Conservation (phyloP, 192 early-diverging fungal genomes). For the Podila epigama region DNA sequence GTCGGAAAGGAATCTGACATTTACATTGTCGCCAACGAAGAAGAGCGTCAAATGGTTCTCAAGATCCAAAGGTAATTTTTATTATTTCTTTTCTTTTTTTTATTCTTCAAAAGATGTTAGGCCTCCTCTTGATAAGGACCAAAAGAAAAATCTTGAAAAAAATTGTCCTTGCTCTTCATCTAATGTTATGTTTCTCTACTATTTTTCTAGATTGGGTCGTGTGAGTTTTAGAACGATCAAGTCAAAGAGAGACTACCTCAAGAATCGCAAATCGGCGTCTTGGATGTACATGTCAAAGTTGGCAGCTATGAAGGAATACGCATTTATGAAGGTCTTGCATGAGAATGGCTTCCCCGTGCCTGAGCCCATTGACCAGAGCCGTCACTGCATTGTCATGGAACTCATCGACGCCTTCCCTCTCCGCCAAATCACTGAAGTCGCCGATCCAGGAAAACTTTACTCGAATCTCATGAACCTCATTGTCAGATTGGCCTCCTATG, state of each 20-base stretch:
- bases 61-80: conserved; percentile 86
- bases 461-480: conserved; percentile 95
- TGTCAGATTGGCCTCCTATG: conserved; percentile 91
- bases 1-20: conserved; percentile 99
- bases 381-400: conserved; percentile 98
- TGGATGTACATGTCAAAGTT: conserved; percentile 99
- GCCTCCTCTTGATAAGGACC: too few species aligned
- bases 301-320: conserved; percentile 97
- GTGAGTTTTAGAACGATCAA: conserved; percentile 98
- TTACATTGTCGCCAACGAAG: conserved; percentile 94
- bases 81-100: neutral
- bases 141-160: too few species aligned
- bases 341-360: conserved; percentile 98
- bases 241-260: conserved; percentile 96
- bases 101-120: neutral
- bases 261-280: conserved; percentile 91
- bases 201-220: conserved; percentile 80
- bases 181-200: neutral
- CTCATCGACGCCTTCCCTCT: conserved; percentile 94
- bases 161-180: too few species aligned
- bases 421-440: conserved; percentile 88
- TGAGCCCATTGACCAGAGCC: conserved; percentile 87
- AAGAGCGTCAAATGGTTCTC: conserved; percentile 89
- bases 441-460: conserved; percentile 92
- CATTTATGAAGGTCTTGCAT: conserved; percentile 92